Evolutionary conservation across 1,284 basidiomycete species (phyloP).

Genomic region (Moesziomyces parantarcticus): DNA sequence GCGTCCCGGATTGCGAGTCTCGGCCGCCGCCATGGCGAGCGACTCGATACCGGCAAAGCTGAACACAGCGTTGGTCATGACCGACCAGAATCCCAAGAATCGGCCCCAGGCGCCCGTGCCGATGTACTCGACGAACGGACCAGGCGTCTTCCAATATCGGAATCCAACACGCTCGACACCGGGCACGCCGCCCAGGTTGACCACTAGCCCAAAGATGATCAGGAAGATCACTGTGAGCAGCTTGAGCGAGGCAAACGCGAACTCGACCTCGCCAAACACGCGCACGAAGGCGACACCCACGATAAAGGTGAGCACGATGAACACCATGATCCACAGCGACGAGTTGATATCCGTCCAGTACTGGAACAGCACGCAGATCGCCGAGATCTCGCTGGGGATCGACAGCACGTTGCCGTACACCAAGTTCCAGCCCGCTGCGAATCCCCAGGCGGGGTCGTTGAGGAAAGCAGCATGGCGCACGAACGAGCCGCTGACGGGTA

Average conservation of each 20-base stretch:
- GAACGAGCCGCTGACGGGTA: slow-evolving; percentile 76
- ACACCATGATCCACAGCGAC: slow-evolving; percentile 70
- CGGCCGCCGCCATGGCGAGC: slow-evolving; percentile 52
- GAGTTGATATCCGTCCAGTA: slow-evolving; percentile 54
- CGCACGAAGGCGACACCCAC: slow-evolving; percentile 71
- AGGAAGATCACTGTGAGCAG: slow-evolving; percentile 42
- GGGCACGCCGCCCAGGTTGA: slow-evolving; percentile 51
- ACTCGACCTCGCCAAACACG: slow-evolving; percentile 76
- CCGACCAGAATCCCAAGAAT: slow-evolving; percentile 64
- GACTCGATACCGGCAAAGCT: slow-evolving; percentile 83
- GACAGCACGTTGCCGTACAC: slow-evolving; percentile 69
- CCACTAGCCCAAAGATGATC: slow-evolving; percentile 52
- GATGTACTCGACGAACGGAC: slow-evolving; percentile 68
- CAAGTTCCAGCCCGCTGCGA: slow-evolving; percentile 76
- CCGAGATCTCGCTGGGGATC: slow-evolving; percentile 79
- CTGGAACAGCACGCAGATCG: slow-evolving; percentile 47
- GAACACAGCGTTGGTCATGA: slow-evolving; percentile 75
- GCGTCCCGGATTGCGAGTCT: slow-evolving; percentile 48
- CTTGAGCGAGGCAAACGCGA: slow-evolving; percentile 38
- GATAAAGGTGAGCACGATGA: slow-evolving; percentile 68
- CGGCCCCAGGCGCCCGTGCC: slow-evolving; percentile 74
- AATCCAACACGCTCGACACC: slow-evolving; percentile 51
- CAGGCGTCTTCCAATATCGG: slow-evolving; percentile 68
- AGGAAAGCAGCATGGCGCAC: slow-evolving; percentile 83
- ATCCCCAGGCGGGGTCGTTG: slow-evolving; percentile 79